phyloP scores from a whole-genome alignment of 2,329 filamentous ascomycete genomes.

The Scedosporium minutisporum region DNA sequence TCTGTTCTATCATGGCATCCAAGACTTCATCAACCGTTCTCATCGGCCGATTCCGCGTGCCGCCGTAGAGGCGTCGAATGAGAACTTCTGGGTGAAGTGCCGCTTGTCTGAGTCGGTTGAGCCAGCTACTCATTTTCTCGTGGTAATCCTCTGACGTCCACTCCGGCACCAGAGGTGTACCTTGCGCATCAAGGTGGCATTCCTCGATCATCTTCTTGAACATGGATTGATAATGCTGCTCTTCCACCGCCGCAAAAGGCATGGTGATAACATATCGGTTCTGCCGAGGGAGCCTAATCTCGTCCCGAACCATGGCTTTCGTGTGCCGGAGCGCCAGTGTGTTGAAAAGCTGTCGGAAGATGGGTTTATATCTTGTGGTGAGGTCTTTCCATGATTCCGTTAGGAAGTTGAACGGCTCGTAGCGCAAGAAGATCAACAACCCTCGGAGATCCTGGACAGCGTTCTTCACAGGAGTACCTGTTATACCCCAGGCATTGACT shows the following conservation, averaged over 20 bases:
- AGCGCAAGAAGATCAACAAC: conserved; percentile 69
- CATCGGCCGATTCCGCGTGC: conserved; percentile 54
- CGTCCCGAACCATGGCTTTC: conserved; percentile 69
- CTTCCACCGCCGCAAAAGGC: conserved; percentile 82
- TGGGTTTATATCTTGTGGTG: conserved; percentile 45
- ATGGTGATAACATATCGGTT: conserved; percentile 80
- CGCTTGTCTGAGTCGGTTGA: conserved; percentile 69
- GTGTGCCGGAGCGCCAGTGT: conserved; percentile 73
- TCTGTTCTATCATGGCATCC: conserved; percentile 84
- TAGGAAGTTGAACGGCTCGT: conserved; percentile 63
- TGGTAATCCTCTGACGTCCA: conserved; percentile 58
- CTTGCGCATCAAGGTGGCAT: conserved; percentile 55
- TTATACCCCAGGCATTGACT: conserved; percentile 83
- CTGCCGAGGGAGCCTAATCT: conserved; percentile 71
- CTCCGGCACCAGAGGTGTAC: conserved; percentile 47
- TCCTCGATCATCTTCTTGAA: conserved; percentile 67
- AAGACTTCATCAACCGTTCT: conserved; percentile 80
- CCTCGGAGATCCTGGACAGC: conserved; percentile 70
- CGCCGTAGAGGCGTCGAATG: conserved; percentile 51
- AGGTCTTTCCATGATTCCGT: conserved; percentile 59
- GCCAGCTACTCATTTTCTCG: conserved; percentile 69
- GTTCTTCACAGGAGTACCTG: conserved; percentile 80
- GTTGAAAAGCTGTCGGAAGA: conserved; percentile 62
- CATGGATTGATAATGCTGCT: conserved; percentile 74
- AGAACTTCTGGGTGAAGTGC: conserved; percentile 81